phyloP scores from a whole-genome alignment of 2,329 filamentous ascomycete species.

The Fusarium hainanense region DNA sequence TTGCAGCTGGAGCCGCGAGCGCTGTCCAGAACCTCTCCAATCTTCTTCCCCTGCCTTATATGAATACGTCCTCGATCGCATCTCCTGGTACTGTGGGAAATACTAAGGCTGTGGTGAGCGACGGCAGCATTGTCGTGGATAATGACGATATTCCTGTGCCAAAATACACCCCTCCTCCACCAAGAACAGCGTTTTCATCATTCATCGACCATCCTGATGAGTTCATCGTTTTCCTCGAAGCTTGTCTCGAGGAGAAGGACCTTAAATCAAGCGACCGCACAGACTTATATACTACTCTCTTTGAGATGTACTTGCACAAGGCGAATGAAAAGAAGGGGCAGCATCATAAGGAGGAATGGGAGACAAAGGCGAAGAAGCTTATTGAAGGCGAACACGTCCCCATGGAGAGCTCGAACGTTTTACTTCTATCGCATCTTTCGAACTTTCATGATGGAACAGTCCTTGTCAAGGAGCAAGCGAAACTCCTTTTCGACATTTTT shows the following conservation, averaged over 20 bases:
- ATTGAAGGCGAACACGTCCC: conserved; percentile 84
- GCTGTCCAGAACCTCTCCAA: conserved; percentile 89
- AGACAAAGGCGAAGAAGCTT: conserved; percentile 87
- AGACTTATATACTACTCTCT: conserved; percentile 93
- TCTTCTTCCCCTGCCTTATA: conserved; percentile 85
- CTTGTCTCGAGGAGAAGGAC: conserved; percentile 78
- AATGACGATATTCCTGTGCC: conserved; percentile 58
- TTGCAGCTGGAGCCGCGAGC: conserved; percentile 71
- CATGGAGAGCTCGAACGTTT: conserved; percentile 94
- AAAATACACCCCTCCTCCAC: conserved; percentile 82
- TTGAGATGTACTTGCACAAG: conserved; percentile 97
- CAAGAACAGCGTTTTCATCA: conserved; percentile 90
- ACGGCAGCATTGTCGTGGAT: conserved; percentile 63
- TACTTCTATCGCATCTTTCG: conserved; percentile 90
- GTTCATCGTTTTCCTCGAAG: conserved; percentile 93
- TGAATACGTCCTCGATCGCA: conserved; percentile 71
- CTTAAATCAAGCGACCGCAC: conserved; percentile 80
- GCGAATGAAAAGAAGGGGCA: conserved; percentile 78
- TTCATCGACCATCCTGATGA: conserved; percentile 95
- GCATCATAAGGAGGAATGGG: conserved; percentile 80
- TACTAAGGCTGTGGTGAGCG: conserved; percentile 61
- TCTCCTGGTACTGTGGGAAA: conserved; percentile 64
- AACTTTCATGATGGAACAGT: conserved; percentile 91
- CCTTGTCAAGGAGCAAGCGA: conserved; percentile 92
- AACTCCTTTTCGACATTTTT: conserved; percentile 94